Conservation (phyloP, 2,329 filamentous ascomycete species). For the Sporothrix curviconia region DNA sequence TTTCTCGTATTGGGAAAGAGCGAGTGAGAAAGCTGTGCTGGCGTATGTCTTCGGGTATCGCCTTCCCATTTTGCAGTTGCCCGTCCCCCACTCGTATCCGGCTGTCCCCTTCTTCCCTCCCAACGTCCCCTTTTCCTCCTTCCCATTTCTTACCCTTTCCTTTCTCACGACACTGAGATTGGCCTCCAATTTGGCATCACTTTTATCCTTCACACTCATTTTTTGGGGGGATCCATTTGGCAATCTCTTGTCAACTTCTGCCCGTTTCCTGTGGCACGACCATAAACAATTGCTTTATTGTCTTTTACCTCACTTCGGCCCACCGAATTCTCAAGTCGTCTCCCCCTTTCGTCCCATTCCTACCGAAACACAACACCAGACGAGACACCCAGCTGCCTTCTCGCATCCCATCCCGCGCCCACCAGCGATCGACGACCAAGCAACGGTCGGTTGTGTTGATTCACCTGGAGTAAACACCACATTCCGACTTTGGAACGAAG, state of each 20-base stretch:
- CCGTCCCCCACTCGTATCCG: conserved; percentile 2
- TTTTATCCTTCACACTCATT: background rate
- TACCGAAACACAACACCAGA: conserved; percentile 3
- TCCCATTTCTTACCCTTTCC: background rate
- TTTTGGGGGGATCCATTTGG: background rate
- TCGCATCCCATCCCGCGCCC: background rate
- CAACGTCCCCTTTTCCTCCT: background rate
- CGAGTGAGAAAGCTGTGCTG: background rate
- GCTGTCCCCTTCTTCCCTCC: background rate
- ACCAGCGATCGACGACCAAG: background rate
- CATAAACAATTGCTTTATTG: background rate
- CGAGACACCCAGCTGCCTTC: background rate
- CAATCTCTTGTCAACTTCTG: background rate
- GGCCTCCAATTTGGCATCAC: conserved; percentile 4
- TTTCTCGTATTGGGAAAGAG: conserved; percentile 6
- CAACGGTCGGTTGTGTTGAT: background rate
- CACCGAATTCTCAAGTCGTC: background rate
- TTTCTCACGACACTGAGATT: background rate
- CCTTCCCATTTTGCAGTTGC: conserved; percentile 3
- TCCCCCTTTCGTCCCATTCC: conserved; percentile 3
- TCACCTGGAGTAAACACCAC: background rate
- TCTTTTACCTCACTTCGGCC: background rate
- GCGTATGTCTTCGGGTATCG: background rate
- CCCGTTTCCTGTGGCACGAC: background rate
- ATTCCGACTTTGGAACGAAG: conserved; percentile 2